Evolutionary conservation across 306 rosid species (phyloP), one percentile per base, ranked within the genome.

Genomic region (Cucumis cinereus): DNA sequence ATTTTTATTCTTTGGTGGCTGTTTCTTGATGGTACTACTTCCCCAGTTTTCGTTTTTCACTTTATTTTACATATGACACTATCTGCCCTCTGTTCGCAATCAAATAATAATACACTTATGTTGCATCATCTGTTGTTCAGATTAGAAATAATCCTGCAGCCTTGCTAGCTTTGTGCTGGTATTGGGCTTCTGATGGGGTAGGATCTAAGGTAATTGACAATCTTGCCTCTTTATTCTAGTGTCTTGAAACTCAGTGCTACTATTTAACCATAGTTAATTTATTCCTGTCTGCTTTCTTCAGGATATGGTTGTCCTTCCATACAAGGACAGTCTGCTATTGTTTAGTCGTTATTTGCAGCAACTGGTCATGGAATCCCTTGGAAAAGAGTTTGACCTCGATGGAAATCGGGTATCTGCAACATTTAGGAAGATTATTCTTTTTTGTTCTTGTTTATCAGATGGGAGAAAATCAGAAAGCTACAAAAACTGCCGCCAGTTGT

Each of bases 251-350:
- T 69, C 1, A 1, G 81, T 64, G 77, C 49, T 53, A 43, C 15
- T 63, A 56, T 16, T 70, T 5, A 22, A 43, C 55, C 38, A 69
- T 7, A 49, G 49, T 70, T 69, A 69, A 43, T 7, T 33, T 57
- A 50, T 35, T 20, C 19, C 59, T 70, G 47, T 80, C 79, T 66
- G 12, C 36, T 68, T 74, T 79, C 26, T 43, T 52, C 77, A 94
- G 99, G 99, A 94, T 88, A 94, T 94, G 99, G 99, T 94, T 49
- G 92, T 94, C 69, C 99, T 94, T 82, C 99, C 99, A 30, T 94
- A 94, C 77, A 94, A 94, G 85, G 99, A 94, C 77, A 90, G 96
- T 86, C 81, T 94, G 67, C 75, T 94, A 81, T 84, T 94, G 80
- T 92, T 94, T 75, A 94, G 97, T 83, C 88, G 99, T 68, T 94